Conservation (phyloP, 73 alveolate species). For the Paramecium pentaurelia region DNA sequence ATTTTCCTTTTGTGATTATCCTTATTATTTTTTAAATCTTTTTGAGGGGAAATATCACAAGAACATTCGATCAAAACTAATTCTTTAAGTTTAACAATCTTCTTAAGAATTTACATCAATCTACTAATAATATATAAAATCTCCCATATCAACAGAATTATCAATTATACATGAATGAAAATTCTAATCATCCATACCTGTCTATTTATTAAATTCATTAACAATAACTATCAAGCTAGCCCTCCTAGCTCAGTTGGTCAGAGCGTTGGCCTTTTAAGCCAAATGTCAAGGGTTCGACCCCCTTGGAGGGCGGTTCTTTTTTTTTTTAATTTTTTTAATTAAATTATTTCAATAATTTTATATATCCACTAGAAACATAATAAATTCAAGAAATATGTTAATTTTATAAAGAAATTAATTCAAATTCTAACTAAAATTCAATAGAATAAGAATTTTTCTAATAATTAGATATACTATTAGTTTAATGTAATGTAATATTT, state of each 20-base stretch:
- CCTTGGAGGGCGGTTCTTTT: conserved; percentile 53
- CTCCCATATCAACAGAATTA: background rate
- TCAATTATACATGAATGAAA: background rate
- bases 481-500: too few species aligned
- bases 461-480: too few species aligned
- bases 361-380: too few species aligned
- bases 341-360: background rate
- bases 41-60: background rate
- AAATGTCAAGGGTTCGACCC: conserved; percentile 54
- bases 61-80: background rate
- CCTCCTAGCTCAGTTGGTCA: conserved; percentile 53
- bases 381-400: too few species aligned
- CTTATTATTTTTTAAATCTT: background rate
- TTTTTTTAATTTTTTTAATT: background rate
- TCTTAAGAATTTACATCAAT: background rate
- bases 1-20: background rate
- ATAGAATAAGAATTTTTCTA: too few species aligned
- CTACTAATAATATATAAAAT: background rate
- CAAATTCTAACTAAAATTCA: too few species aligned
- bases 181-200: background rate
- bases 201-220: background rate
- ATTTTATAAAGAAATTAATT: background rate
- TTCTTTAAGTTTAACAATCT: background rate
- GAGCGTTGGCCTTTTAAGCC: conserved; percentile 53
- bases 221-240: conserved; percentile 1